These are phyloP conservation scores for Elsinoe arachidis DNA, from an alignment of 2,329 filamentous ascomycete species.

Conservation along the genomic window DNA sequence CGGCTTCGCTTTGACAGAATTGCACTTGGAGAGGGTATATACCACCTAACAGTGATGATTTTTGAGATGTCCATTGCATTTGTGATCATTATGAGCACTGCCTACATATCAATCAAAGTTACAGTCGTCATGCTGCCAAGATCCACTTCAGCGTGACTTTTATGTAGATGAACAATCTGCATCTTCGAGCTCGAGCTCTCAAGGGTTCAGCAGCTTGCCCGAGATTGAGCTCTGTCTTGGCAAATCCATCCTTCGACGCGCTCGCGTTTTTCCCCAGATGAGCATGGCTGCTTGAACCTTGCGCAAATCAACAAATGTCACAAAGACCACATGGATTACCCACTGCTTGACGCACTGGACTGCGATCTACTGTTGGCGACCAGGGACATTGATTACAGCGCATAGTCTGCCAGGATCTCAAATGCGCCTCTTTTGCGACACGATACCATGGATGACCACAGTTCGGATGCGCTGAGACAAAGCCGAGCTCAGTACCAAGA, in stretches of 20 bases:
- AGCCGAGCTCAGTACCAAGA: not conserved
- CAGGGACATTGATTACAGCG: not conserved
- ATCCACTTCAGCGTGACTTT: no score
- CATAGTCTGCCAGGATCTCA: slow-evolving; percentile 3
- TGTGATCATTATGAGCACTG: no score
- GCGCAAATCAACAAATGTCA: not conserved
- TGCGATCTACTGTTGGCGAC: not conserved
- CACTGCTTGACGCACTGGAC: not conserved
- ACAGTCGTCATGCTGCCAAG: no score
- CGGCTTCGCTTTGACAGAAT: not conserved
- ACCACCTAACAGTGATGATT: no score
- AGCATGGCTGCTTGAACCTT: not conserved
- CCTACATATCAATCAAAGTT: no score
- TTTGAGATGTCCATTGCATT: no score
- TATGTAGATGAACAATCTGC: no score
- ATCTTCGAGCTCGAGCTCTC: not conserved
- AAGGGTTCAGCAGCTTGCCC: not conserved
- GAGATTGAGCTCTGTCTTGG: not conserved
- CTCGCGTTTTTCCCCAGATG: slow-evolving; percentile 1
- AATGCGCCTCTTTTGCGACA: slow-evolving; percentile 2
- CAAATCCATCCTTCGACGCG: not conserved
- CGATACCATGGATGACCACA: slow-evolving; percentile 4
- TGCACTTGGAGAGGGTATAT: no score
- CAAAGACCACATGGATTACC: not conserved
- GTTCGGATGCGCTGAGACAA: not conserved